These are phyloP conservation scores for Sporothrix mexicana DNA, from an alignment of 2,329 filamentous ascomycete genomes.

Conservation along the genomic window DNA sequence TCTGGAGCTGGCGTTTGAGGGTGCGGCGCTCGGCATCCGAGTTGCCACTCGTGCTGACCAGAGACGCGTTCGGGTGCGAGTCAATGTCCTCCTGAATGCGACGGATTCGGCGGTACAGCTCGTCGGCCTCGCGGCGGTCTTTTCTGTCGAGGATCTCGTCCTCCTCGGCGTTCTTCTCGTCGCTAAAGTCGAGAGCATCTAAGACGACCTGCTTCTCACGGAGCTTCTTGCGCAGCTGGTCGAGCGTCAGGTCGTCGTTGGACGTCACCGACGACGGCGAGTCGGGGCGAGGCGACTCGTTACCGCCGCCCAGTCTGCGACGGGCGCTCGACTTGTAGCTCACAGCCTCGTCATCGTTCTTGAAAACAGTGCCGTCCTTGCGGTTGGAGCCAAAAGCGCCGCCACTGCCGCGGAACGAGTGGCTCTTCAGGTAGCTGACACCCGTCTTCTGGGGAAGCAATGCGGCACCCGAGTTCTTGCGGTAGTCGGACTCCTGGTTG, in stretches of 20 bases:
- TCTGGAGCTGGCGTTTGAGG: constrained; percentile 87
- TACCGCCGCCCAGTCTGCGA: constrained; percentile 72
- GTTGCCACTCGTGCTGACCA: constrained; percentile 72
- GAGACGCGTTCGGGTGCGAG: constrained; percentile 77
- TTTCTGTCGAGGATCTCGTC: constrained; percentile 90
- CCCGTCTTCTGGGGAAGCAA: constrained; percentile 94
- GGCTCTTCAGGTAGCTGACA: constrained; percentile 96
- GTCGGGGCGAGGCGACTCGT: constrained; percentile 75
- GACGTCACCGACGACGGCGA: constrained; percentile 72
- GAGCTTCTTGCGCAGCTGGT: constrained; percentile 91
- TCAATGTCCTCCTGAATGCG: constrained; percentile 95
- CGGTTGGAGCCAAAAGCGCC: constrained; percentile 65
- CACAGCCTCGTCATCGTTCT: constrained; percentile 92
- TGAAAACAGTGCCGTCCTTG: constrained; percentile 95
- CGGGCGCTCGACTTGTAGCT: constrained; percentile 94
- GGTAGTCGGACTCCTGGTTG: constrained; percentile 83
- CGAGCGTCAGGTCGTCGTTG: constrained; percentile 81
- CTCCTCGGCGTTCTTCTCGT: constrained; percentile 87
- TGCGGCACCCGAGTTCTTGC: constrained; percentile 88
- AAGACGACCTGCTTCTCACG: constrained; percentile 92
- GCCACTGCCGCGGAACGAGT: constrained; percentile 78
- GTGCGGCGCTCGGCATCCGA: constrained; percentile 86
- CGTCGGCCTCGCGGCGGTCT: constrained; percentile 90
- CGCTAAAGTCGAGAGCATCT: constrained; percentile 94
- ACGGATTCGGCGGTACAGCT: constrained; percentile 89